Base-by-base conservation (phyloP, 140 eudicot genomes). In the Oenanthe javanica region DNA sequence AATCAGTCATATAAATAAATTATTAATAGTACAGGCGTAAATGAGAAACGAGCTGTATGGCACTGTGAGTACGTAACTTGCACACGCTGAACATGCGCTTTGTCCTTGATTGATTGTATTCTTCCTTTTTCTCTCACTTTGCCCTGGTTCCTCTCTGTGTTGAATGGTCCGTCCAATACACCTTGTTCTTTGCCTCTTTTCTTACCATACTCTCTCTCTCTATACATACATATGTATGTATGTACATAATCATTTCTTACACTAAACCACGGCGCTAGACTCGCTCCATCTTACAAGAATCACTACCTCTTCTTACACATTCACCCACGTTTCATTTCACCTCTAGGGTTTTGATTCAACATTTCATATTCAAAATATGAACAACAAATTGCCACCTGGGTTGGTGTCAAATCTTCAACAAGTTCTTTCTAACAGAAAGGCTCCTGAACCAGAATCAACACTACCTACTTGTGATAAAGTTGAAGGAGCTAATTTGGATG, bases 321-420 rank as follows among this genome's bases (percentile, higher is more conserved):
- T 31, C 43, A 36, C 16, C 70, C 36, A 61, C 70, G 70, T 61
- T 31, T 69, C 46, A 15, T 25, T 77, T 73, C 84, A 52, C 83
- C 86, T 85, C 89, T 90, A 86, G 89, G 89, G 91, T 86, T 84
- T 82, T 81, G 83, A 76, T 80, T 83, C 66, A 51, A 23, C 23
- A 25, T 47, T 25, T 45, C 55, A n/a, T 0, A 36, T 43, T 46
- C 43, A 57, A 36, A 67, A 88, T 89, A 86, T 87, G 77, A 87
- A 82, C 43, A 84, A 86, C 81, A 89, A 85, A 80, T 79, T 96
- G 83, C 99, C 99, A 72, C 96, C 99, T 8, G 94, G 96, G 70
- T 72, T 96, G 75, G 93, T 96, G 43, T 88, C 93, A 59, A 96
- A 91, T 88, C 91, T 96, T 0, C 93, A 93, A 74, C 84, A 91